phyloP scores from a whole-genome alignment of 2,329 filamentous ascomycete genomes.

The Talaromyces sp. region DNA sequence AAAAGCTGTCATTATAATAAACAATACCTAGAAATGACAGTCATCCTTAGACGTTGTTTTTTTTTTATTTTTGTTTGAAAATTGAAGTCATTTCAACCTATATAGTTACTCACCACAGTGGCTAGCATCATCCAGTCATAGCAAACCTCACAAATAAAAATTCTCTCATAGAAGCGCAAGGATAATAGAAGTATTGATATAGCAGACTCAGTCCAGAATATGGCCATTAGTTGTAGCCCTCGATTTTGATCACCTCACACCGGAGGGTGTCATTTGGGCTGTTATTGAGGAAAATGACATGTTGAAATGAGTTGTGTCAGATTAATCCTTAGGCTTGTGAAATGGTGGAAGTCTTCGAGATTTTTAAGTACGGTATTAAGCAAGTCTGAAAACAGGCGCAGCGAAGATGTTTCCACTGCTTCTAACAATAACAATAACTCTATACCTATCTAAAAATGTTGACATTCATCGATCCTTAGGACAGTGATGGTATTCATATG shows the following conservation, averaged over 20 bases:
- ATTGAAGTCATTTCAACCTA: too few relatives aligned
- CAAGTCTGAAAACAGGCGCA: neutral
- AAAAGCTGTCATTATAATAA: too few relatives aligned
- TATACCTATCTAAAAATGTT: neutral
- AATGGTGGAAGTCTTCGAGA: neutral
- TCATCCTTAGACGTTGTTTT: too few relatives aligned
- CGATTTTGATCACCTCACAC: neutral
- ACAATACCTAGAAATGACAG: too few relatives aligned
- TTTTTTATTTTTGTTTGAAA: too few relatives aligned
- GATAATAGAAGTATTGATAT: neutral
- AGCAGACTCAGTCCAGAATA: neutral
- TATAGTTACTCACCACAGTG: too few relatives aligned
- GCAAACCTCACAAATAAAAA: neutral
- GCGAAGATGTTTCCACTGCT: neutral
- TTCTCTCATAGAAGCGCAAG: neutral
- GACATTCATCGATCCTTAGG: neutral
- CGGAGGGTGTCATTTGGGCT: neutral
- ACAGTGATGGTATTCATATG: neutral
- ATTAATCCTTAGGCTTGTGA: neutral
- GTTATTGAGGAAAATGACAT: neutral
- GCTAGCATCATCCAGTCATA: neutral
- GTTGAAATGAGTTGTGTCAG: neutral
- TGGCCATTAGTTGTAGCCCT: neutral
- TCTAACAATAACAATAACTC: neutral
- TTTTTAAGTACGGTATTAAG: neutral